phyloP scores from a whole-genome alignment of 352 stramenopile genomes.

The Peronosclerospora sorghi region DNA sequence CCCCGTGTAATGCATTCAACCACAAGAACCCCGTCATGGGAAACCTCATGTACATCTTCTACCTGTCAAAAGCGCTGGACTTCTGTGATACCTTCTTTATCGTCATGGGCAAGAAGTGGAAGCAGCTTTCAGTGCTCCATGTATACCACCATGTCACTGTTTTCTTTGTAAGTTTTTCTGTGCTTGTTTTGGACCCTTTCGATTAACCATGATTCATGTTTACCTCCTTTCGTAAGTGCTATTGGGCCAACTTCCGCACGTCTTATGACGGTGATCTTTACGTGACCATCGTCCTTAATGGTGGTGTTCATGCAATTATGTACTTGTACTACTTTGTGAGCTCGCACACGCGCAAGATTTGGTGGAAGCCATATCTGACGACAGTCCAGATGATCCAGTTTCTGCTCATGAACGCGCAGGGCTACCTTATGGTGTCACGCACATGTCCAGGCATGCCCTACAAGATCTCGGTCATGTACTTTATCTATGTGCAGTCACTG shows the following conservation, averaged over 20 bases:
- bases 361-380: constrained; percentile 95
- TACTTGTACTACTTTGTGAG: constrained; percentile 98
- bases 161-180: constrained; percentile 75
- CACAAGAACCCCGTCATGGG: constrained; percentile 81
- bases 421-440: constrained; percentile 29
- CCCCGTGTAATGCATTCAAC: constrained; percentile 86
- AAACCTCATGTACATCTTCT: constrained; percentile 95
- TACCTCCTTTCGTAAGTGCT: constrained; percentile 30
- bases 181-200: neutral
- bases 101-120: constrained; percentile 94
- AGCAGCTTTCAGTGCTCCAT: constrained; percentile 93
- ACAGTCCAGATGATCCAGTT: constrained; percentile 82
- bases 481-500: constrained; percentile 60
- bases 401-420: constrained; percentile 27
- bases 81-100: constrained; percentile 93
- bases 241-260: constrained; percentile 90
- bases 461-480: constrained; percentile 32
- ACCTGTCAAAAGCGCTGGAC: constrained; percentile 90
- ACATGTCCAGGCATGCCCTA: constrained; percentile 27
- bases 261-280: constrained; percentile 94
- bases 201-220: constrained; percentile 9
- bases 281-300: constrained; percentile 93
- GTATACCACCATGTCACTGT: constrained; percentile 96
- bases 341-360: constrained; percentile 93
- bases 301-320: constrained; percentile 96